Evolutionary conservation across 2,329 filamentous ascomycete species (phyloP), one percentile per base, ranked within the genome.

Genomic region (Mollisiaceae sp.): DNA sequence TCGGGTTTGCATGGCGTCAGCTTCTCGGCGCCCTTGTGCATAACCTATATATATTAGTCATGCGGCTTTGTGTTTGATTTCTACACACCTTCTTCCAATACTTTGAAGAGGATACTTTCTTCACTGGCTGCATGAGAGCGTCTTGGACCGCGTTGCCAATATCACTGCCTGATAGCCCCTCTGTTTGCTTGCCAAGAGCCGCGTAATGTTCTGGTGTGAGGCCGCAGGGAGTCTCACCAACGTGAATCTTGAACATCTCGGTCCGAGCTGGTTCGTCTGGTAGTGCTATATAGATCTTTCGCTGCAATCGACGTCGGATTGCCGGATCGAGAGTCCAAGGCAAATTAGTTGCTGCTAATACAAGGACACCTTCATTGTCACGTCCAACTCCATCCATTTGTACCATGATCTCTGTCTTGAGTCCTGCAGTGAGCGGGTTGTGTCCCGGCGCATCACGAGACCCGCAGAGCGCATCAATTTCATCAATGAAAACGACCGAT

Each of bases 181-280:
- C 47, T 20, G 60, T 60, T 18, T 11, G n/a, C 27, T 24, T 43
- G 4, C 58, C 59, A 22, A 65, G 54, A 1, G 14, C 3, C 12
- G 22, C 50, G 22, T 50, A 65, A 35, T 65, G 38, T 5, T 39
- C 27, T 9, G 27, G 18, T 0, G 24, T 50, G n/a, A 65, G 39
- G 2, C 36, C 58, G 15, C 38, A 58, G 9, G 41, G 38, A 12
- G 50, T 52, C 1, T 61, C 52, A 5, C 58, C 52, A n/a, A 62
- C 54, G n/a, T 60, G 50, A n/a, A 58, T 60, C n/a, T 50, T 35
- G 63, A 65, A 65, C 43, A 65, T 61, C 8, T 56, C 22, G n/a
- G 52, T 38, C 15, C 58, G 47, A 20, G 63, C 54, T 38, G 18
- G 35, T 20, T 65, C 63, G 18, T 65, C 63, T 18, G 63, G 63